These are phyloP conservation scores for Flaveria sonorensis DNA, from an alignment of 129 eudicot genomes.

Conservation along the genomic window DNA sequence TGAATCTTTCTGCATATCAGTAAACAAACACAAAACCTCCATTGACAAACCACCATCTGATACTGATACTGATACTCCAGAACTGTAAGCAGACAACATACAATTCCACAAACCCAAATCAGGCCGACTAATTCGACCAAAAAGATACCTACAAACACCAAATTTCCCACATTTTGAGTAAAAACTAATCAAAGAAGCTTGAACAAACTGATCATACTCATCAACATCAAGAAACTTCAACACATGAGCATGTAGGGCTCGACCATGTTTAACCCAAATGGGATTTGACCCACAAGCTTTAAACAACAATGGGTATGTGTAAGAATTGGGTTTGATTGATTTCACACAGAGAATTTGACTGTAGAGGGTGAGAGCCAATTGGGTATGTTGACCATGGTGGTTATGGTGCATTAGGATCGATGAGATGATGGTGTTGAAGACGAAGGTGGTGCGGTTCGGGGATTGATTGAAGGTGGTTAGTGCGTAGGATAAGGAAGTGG, in stretches of 20 bases:
- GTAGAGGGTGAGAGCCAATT: slow-evolving; percentile 48
- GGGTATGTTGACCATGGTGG: slow-evolving; percentile 28
- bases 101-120: slow-evolving; percentile 79
- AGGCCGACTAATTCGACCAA: slow-evolving; percentile 48
- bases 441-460: slow-evolving; percentile 46
- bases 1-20: slow-evolving; percentile 48
- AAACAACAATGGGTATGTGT: slow-evolving; percentile 75
- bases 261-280: slow-evolving; percentile 51
- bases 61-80: neutral
- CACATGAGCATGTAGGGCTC: slow-evolving; percentile 62
- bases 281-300: slow-evolving; percentile 60
- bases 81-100: slow-evolving; percentile 48
- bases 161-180: slow-evolving; percentile 60
- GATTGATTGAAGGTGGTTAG: slow-evolving; percentile 53
- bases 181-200: slow-evolving; percentile 68
- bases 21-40: slow-evolving; percentile 62
- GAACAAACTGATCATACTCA: slow-evolving; percentile 55
- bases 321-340: slow-evolving; percentile 51
- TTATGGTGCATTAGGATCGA: slow-evolving; percentile 42
- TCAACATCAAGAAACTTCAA: slow-evolving; percentile 51
- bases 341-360: slow-evolving; percentile 35
- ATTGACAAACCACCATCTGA: slow-evolving; percentile 36
- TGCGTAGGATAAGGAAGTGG: slow-evolving; percentile 53
- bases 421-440: slow-evolving; percentile 70
- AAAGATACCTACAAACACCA: slow-evolving; percentile 49